Evolutionary conservation across 2,329 filamentous ascomycete species (phyloP), one percentile per base, ranked within the genome.

Genomic region (Elsinoe fawcettii): DNA sequence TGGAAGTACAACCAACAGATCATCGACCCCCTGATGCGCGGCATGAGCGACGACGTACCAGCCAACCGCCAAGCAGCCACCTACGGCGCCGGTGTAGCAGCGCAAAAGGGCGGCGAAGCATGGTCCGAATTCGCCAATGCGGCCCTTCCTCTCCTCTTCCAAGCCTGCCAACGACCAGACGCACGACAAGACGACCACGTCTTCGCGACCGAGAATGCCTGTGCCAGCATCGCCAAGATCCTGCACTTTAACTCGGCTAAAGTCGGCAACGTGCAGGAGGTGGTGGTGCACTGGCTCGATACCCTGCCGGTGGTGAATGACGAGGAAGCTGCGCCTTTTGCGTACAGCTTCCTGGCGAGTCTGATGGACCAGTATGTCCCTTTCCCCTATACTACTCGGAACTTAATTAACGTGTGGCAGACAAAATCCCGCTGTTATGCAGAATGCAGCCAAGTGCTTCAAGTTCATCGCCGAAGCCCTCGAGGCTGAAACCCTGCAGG

Each of bases 161-260:
- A 90, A 68, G 87, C 89, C 47, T 90, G 86, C 5, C 85, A 88
- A 67, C 80, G 92, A 57, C 83, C 87, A 1, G 87, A 95, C 62
- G 86, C 92, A 4, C 84, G 93, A 62, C 85, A 83, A 49, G 93
- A 97, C 62, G 93, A 97, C 65, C 91, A 97, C 66, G 87, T 96
- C 1, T 99, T 95, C 69, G 93, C 93, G 1, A 97, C 93, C 1
- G 93, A 99, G 75, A 99, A 99, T 69, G 92, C 92, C 5, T 96
- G 90, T 64, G 92, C 93, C 41, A 90, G 90, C 63, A 93, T 99
- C 67, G 93, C 93, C 34, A 99, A 99, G 80, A 92, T 99, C 55
- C 78, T 99, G 62, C 90, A 96, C 70, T 96, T 86, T 75, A 96
- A 95, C 72, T 77, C 84, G 22, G 78, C 78, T 63, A 88, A 87